phyloP scores from a whole-genome alignment of 345 rosid genomes.

The Salix dunnii region DNA sequence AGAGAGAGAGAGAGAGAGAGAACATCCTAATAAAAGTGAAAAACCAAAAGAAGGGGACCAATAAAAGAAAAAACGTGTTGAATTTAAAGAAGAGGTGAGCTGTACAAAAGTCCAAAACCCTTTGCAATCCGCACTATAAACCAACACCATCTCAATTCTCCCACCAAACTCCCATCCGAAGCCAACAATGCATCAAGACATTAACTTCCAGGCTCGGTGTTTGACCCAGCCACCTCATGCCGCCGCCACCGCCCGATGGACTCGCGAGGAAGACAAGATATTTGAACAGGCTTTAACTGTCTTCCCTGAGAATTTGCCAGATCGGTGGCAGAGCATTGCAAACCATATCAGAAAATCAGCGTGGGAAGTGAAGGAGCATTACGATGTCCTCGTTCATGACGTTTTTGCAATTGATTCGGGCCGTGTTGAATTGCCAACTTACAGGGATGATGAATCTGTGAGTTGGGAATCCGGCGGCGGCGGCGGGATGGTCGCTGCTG shows the following conservation, averaged over 20 bases:
- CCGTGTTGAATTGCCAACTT: conserved; percentile 54
- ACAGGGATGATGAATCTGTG: conserved; percentile 35
- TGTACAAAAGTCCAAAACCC: background rate
- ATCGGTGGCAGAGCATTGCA: conserved; percentile 70
- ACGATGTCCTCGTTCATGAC: conserved; percentile 53
- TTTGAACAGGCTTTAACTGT: conserved; percentile 62
- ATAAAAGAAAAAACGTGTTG: conserved; percentile 13
- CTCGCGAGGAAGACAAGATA: conserved; percentile 57
- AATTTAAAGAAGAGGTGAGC: background rate
- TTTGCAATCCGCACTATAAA: background rate
- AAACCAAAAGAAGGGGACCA: background rate
- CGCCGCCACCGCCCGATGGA: conserved; percentile 32
- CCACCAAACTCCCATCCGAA: background rate
- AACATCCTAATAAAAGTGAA: background rate
- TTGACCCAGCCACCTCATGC: background rate
- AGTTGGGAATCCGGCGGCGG: conserved; percentile 21
- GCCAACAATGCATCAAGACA: conserved; percentile 13
- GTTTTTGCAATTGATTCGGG: conserved; percentile 68
- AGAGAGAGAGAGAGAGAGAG: too few relatives aligned
- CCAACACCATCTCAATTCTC: background rate
- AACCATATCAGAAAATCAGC: conserved; percentile 43
- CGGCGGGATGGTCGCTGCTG: background rate
- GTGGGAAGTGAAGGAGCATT: conserved; percentile 51
- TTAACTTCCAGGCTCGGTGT: background rate
- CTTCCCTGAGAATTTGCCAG: conserved; percentile 48